Base-by-base conservation (phyloP, 495 filamentous ascomycete genomes). In the Pyronema omphalodes region DNA sequence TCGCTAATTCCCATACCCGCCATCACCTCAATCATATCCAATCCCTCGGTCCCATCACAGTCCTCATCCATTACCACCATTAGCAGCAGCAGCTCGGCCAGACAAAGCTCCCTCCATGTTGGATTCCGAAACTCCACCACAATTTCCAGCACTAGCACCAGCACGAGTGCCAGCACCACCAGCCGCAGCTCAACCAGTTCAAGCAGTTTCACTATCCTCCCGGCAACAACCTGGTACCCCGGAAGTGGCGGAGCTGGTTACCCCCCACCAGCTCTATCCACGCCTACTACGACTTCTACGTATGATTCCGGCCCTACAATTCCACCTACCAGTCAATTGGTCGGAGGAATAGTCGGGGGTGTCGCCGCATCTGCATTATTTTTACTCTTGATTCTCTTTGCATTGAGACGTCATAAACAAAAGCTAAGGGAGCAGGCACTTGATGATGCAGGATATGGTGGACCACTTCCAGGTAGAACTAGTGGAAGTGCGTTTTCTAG, bases 391-490 rank as follows among this genome's bases (percentile, higher is more conserved):
- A 47, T 65, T 14, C 37, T 65, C 15, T 61, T 55, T 50, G 40
- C 60, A 12, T 6, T 65, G 18, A 65, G 49, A 14, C 62, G 58
- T 33, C 54, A 64, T 35, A 65, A 58, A 37, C 49, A 34, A 23
- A 33, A 43, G 7, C 35, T 49, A 51, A 56, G 9, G 41, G 23
- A 14, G 41, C 44, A 54, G 39, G 53, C 50, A 43, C 57, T 43
- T 43, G 58, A 64, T 52, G 62, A 65, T 33, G 62, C 62, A 29
- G 62, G 58, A 48, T 65, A 65, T 61, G 62, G 61, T 34, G 62
- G 58, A 3, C 62, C 62, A 12, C 23, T 61, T 23, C 62, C 62
- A 34, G 11, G 58, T 34, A 41, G 39, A 11, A 34, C 39, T 36
- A 14, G 36, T 35, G 45, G 37, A 33, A 64, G 23, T 5, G 23